Percentiles rank a stretch among this genome's conserved stretches.
Conservation (phyloP, 352 stramenopile genomes). For the Pythium guiyangense region DNA sequence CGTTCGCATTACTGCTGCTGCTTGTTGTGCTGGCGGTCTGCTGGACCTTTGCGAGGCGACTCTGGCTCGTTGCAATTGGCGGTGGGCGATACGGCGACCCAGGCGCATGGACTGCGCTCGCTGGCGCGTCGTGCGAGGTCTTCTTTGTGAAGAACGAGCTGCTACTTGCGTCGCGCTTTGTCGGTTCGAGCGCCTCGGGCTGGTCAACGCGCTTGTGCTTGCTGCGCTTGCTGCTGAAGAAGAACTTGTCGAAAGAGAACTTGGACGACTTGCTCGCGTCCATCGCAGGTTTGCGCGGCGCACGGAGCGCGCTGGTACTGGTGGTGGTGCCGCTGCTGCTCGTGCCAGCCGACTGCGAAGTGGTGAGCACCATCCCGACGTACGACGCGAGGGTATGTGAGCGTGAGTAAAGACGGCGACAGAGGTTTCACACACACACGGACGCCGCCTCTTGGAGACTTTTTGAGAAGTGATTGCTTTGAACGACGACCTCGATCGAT, state of each 20-base stretch:
- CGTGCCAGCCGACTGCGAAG: too few species aligned
- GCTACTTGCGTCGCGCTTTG: background rate
- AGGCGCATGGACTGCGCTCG: background rate
- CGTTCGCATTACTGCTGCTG: background rate
- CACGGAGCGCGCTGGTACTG: too few species aligned
- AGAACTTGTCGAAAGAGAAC: slow-evolving; percentile 22
- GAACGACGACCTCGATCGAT: too few species aligned
- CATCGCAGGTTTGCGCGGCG: background rate
- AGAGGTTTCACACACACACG: too few species aligned
- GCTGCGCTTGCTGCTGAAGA: slow-evolving; percentile 12
- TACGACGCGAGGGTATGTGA: too few species aligned
- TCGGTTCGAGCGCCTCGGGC: background rate
- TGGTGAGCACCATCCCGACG: too few species aligned
- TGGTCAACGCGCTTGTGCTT: slow-evolving; percentile 15
- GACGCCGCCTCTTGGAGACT: too few species aligned
- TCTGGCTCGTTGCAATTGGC: slow-evolving; percentile 12
- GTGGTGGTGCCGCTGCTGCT: too few species aligned
- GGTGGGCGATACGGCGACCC: slow-evolving; percentile 16
- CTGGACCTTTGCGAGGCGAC: background rate
- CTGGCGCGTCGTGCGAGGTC: background rate
- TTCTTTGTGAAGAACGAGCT: slow-evolving; percentile 13
- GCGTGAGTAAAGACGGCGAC: too few species aligned
- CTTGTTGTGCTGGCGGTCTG: background rate
- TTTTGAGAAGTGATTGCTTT: too few species aligned
- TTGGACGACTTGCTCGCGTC: slow-evolving; percentile 15